Base-by-base conservation (phyloP, 129 eudicot species). In the sunflower (Helianthus annuus) region DNA sequence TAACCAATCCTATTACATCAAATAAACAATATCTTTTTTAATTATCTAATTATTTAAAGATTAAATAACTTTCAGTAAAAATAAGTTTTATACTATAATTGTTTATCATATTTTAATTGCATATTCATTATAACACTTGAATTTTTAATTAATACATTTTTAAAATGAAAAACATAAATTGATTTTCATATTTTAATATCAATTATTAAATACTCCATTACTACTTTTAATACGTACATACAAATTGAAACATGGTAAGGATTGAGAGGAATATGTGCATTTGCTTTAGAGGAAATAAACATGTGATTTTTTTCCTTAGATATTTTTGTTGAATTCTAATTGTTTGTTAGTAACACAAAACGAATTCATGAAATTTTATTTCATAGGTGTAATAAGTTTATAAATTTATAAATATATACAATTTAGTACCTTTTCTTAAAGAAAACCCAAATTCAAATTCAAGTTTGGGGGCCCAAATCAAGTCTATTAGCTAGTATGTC, bases 1-100 rank as follows among this genome's bases (percentile, higher is more conserved):
- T 13, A 64, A 74, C 44, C 63, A 64, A 74, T 64, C 53, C 52
- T 19, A 51, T 39, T 38, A 39, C 15, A 51, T 48, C 53, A 49
- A 48, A 32, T 63, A 38, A 6, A 15, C 0, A 6, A 3, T 63
- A 7, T 14, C 24, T 48, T 29, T 68, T 68, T 12, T 29, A 60
- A 29, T 29, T 60, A 13, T 60, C 6, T 60, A 13, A 59, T 13
- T 59, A 32, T 59, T 29, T 59, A 58, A 24, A 57, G 13, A 5
- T 22, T 57, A 57, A 57, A 19, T 57, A 57, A 57, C 63, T 57
- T 57, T 9, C 22, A 57, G 4, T 57, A 9, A 19, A 24, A 10
- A 4, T 10, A 22, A 9, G 63, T 57, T 57, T 9, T 42, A 42
- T 42, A 9, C 8, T 6, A 42, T 42, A 42, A 42, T 42, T 42